Evolutionary conservation across 2,329 filamentous ascomycete genomes (phyloP), one percentile per base, ranked within the genome.

Genomic region (Diaporthe sp.): DNA sequence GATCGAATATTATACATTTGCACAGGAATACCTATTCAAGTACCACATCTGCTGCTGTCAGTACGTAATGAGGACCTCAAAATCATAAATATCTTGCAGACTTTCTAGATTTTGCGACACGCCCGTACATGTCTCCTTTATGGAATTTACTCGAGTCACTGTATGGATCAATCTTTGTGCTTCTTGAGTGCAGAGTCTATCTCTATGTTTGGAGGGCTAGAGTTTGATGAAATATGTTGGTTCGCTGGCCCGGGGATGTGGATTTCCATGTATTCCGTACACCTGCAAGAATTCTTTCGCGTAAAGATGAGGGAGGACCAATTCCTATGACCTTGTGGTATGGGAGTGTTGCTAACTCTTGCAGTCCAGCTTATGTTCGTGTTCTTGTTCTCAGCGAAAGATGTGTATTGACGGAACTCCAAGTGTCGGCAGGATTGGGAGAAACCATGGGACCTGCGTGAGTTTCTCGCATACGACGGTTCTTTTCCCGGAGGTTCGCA

Each of bases 1-100:
- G 38, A 54, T 54, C 64, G 35, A 64, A 42, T 28, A 64, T 60
- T 45, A 54, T 64, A 54, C 47, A 60, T 61, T 38, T 54, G 55
- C 42, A 54, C 30, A 61, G 47, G 57, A 47, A 70, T 69, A 57
- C 33, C 33, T 57, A 69, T 2, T 28, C 64, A 40, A 50, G 35
- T 17, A 54, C n/a, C 22, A 54, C 50, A 68, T 40, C n/a, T 52
- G 47, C 13, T 38, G 17, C 15, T 54, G 22, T 50, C 30, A 54
- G 47, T 40, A 25, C 30, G 42, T 50, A 35, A n/a, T 54, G 33
- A 54, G 47, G 33, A 40, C 33, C 15, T 40, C 3, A 15, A 52
- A 52, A 52, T 15, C 38, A 42, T 54, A 2, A 25, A 15, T n/a
- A n/a, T 35, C 12, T 15, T 28, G 50, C 19, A 30, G 30, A 57